These are phyloP conservation scores for Microcos paniculata DNA, from an alignment of 345 rosid genomes.

Conservation along the genomic window DNA sequence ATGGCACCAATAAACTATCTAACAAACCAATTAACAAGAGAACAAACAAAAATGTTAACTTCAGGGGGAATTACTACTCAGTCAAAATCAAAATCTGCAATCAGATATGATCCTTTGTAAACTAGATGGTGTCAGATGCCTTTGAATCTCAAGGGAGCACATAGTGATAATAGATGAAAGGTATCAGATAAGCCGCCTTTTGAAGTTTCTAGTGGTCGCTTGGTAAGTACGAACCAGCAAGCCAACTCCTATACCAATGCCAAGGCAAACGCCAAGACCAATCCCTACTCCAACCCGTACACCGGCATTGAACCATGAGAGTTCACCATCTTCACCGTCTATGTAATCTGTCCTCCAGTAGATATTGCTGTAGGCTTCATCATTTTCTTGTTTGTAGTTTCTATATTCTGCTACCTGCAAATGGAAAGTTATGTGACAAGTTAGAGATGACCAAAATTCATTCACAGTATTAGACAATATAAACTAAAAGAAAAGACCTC, in stretches of 20 bases:
- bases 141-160: constrained; percentile 23
- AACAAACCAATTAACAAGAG: constrained; percentile 1
- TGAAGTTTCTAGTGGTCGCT: constrained; percentile 73
- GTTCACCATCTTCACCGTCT: constrained; percentile 83
- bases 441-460: background rate
- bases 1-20: constrained; percentile 4
- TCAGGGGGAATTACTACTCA: constrained; percentile 24
- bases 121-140: constrained; percentile 25
- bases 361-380: constrained; percentile 63
- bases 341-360: constrained; percentile 65
- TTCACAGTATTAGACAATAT: background rate
- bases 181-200: constrained; percentile 55
- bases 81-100: constrained; percentile 53
- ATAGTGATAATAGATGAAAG: background rate
- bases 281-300: constrained; percentile 96
- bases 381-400: constrained; percentile 48
- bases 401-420: constrained; percentile 55
- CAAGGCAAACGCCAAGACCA: constrained; percentile 91
- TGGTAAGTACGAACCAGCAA: constrained; percentile 80
- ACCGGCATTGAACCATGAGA: constrained; percentile 96
- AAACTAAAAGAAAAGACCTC: background rate
- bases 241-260: constrained; percentile 89
- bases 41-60: constrained; percentile 19
- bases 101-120: constrained; percentile 18
- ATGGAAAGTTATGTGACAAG: background rate